Evolutionary conservation across 805 yeast genomes (phyloP).

Genomic region (Hanseniaspora clermontiae): DNA sequence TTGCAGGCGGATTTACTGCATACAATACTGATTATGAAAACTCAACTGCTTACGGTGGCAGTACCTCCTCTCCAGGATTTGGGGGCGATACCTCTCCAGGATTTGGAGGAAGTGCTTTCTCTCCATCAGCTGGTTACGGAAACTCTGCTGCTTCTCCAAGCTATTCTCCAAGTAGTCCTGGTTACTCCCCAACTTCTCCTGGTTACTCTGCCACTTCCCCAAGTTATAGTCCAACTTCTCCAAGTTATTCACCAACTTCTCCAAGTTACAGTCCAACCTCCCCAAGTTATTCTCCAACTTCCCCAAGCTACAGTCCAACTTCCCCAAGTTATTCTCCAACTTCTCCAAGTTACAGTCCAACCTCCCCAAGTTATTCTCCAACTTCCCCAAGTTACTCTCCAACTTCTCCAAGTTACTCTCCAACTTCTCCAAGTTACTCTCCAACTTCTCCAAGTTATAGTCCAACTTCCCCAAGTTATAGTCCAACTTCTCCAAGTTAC

Average conservation of each 20-base stretch:
- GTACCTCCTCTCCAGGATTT: conserved; percentile 51
- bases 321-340: conserved; percentile 70
- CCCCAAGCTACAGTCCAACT: conserved; percentile 58
- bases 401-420: conserved; percentile 56
- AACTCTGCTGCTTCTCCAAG: conserved; percentile 56
- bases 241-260: conserved; percentile 43
- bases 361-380: conserved; percentile 47
- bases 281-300: conserved; percentile 53
- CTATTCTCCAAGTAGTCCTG: conserved; percentile 58
- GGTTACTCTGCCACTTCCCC: conserved; percentile 67
- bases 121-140: conserved; percentile 59
- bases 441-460: conserved; percentile 47
- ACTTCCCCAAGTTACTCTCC: conserved; percentile 76
- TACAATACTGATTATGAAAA: conserved; percentile 62
- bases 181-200: conserved; percentile 71
- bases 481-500: conserved; percentile 51
- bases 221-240: conserved; percentile 52
- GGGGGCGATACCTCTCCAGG: conserved; percentile 50
- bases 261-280: conserved; percentile 42
- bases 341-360: conserved; percentile 49
- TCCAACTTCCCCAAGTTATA: conserved; percentile 41
- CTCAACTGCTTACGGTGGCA: conserved; percentile 41
- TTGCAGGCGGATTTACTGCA: conserved; percentile 74
- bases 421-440: conserved; percentile 46
- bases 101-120: conserved; percentile 63